phyloP scores from a whole-genome alignment of 2,329 filamentous ascomycete genomes.

The Cordyceps sp. region DNA sequence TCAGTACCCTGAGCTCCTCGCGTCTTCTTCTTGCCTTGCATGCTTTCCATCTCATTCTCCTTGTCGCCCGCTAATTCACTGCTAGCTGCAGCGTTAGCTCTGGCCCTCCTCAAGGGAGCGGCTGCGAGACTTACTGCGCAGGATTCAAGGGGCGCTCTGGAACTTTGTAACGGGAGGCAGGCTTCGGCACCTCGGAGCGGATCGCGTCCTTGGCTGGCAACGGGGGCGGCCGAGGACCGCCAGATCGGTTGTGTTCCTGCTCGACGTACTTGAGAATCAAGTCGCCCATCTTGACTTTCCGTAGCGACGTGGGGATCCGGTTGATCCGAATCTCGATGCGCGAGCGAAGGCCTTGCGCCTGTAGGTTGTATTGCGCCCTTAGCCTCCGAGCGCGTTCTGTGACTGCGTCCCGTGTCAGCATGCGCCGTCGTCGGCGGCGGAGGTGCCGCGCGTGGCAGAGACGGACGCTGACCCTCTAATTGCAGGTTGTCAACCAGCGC shows the following conservation, averaged over 20 bases:
- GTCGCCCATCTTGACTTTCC: constrained; percentile 70
- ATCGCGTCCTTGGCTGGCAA: constrained; percentile 32
- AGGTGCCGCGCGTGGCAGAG: background rate
- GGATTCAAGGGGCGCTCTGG: constrained; percentile 24
- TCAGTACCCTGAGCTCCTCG: constrained; percentile 28
- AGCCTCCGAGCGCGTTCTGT: constrained; percentile 77
- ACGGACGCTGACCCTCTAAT: constrained; percentile 52
- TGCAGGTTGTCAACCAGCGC: constrained; percentile 79
- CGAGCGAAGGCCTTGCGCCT: constrained; percentile 69
- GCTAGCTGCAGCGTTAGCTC: constrained; percentile 23
- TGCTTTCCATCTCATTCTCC: constrained; percentile 48
- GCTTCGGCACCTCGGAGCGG: constrained; percentile 19
- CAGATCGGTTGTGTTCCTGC: constrained; percentile 23
- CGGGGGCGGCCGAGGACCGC: constrained; percentile 23
- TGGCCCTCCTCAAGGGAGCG: constrained; percentile 1
- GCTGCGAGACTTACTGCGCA: constrained; percentile 25
- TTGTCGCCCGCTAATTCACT: constrained; percentile 54
- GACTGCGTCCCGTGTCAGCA: constrained; percentile 32
- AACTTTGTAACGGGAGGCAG: constrained; percentile 7
- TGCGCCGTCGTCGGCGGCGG: background rate
- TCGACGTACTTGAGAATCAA: constrained; percentile 40
- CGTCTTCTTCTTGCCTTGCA: constrained; percentile 52
- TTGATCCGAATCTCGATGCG: constrained; percentile 89
- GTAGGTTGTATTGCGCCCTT: constrained; percentile 74
- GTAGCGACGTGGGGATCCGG: constrained; percentile 65